Percentiles rank a stretch among this genome's conserved stretches.
These are phyloP conservation scores for Elaphomyces granulatus DNA, from an alignment of 495 filamentous ascomycete species.

Conservation along the genomic window DNA sequence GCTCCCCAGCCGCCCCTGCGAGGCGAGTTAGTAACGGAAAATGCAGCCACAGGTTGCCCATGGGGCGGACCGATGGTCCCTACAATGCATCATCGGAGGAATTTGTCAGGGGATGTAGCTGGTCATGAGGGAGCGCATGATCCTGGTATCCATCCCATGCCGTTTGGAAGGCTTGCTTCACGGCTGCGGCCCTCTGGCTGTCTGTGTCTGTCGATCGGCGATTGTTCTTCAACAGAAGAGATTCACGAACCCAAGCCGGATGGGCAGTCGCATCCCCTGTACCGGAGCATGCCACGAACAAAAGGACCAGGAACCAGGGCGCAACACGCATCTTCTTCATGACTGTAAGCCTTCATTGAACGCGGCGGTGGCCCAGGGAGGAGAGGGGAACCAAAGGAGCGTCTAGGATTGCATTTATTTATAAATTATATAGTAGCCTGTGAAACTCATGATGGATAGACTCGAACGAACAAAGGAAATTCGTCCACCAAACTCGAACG, in stretches of 20 bases:
- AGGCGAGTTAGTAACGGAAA: constrained; percentile 9
- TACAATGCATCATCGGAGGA: constrained; percentile 54
- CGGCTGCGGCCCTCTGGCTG: constrained; percentile 37
- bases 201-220: neutral
- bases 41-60: constrained; percentile 7
- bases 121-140: constrained; percentile 70
- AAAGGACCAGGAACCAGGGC: no score
- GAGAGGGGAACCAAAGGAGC: no score
- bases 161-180: constrained; percentile 60
- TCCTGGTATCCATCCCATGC: constrained; percentile 72
- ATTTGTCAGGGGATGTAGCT: constrained; percentile 55
- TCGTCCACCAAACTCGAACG: no score
- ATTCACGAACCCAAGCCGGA: neutral
- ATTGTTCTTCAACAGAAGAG: neutral
- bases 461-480: no score
- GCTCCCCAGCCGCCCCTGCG: constrained; percentile 77
- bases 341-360: no score
- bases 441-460: no score
- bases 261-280: neutral
- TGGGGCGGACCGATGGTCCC: constrained; percentile 6
- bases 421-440: no score
- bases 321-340: no score
- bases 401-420: no score
- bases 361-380: no score
- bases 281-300: neutral